Base-by-base conservation (phyloP, 345 rosid species). In the Eucalyptus curtisii region DNA sequence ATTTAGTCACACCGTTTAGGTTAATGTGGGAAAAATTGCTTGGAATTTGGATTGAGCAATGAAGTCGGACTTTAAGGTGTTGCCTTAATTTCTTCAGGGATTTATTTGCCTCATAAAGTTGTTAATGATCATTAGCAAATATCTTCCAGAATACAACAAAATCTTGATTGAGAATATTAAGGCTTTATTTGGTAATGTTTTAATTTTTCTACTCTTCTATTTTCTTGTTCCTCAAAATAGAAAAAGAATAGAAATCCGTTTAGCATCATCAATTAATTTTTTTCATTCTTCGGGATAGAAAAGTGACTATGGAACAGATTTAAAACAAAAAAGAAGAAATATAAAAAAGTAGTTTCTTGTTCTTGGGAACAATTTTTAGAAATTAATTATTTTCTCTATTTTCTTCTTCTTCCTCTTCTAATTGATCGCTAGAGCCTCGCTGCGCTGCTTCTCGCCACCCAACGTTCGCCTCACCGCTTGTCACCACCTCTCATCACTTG, bases 381-480 rank as follows among this genome's bases (percentile, higher is more conserved):
- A 52, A 52, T 52, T 52, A 17, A 52, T 50, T 52, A 52, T 52
- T 52, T 52, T 52, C 24, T 52, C 1, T 52, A 2, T 17, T 52
- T 52, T 50, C 9, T 50, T 50, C 4, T 50, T 50, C 55, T 50
- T 52, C 55, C 55, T 52, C 24, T 52, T 52, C 55, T 52, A 52
- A 17, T 52, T 1, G 0, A 52, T 17, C 2, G 0, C 0, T 52
- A 4, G 24, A 52, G 4, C 22, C 55, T 52, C 0, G 0, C 2
- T 7, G 0, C 0, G 9, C 24, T 2, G 2, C 24, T 9, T 52
- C 55, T 52, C 2, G 0, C 55, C 55, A 52, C 55, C 1, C 0
- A 52, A 0, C 9, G 1, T 52, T 7, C 0, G 2, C 55, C 55
- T 52, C 0, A 9, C 55, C 2, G 1, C 55, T 52, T 17, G 53